Base-by-base conservation (phyloP, 805 yeast genomes). In the Starmerella gropengiesseri region DNA sequence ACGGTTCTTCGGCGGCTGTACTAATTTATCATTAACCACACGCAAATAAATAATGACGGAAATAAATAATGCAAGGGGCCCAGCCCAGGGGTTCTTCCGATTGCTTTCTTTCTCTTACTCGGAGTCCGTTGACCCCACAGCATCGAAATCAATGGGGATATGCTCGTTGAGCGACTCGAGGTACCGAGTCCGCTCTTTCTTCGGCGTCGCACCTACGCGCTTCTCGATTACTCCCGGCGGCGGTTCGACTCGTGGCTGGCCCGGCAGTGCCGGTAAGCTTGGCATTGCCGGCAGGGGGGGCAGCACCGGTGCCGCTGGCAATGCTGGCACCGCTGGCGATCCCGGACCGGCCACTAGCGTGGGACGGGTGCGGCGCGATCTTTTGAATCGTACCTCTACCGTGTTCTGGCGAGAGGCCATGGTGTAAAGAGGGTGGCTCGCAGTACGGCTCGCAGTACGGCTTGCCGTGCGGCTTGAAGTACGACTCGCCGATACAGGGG, bases 111-210 rank as follows among this genome's bases (percentile, higher is more conserved):
- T 7, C n/a, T 19, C 26, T 18, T 36, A 31, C 35, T 52, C 55
- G 7, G 50, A 47, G 34, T 53, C 56, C 3, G 56, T 53, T 4
- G 54, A 47, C 14, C 45, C 54, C 26, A 52, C 35, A 11, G 42
- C 49, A 16, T 43, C 47, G 27, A 41, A 37, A 19, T 40, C 50
- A 14, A 23, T 25, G n/a, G 21, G 23, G 14, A 23, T 8, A 2
- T 38, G 38, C 31, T 23, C 27, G 12, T 41, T 38, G n/a, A 34
- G 30, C n/a, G 33, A 30, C 16, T 28, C 36, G 23, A 38, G 23
- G 35, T 23, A 38, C 28, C 17, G 7, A 4, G 43, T 21, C 12
- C 48, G 50, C 7, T 21, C 42, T 25, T 43, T 43, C 12, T 38
- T 37, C 13, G 51, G 46, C 14, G 48, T 40, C 6, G 47, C 43